Evolutionary conservation across 495 filamentous ascomycete species (phyloP).

Genomic region (Aspergillus panamensis): DNA sequence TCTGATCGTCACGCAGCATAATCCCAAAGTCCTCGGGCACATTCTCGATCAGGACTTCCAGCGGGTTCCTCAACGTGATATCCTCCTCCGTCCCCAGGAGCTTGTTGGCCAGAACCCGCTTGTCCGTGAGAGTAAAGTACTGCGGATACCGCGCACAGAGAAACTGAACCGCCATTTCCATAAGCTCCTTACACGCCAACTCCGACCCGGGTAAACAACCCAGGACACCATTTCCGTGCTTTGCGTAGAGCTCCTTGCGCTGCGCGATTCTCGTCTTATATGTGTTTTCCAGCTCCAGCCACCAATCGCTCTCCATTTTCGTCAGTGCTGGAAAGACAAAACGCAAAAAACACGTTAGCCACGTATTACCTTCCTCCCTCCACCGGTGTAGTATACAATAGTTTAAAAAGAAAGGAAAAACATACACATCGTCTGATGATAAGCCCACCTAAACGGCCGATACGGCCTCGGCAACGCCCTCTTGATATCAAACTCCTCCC

Average conservation of each 20-base stretch:
- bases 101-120: conserved; percentile 62
- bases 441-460: conserved; percentile 81
- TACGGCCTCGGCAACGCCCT: conserved; percentile 67
- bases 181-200: conserved; percentile 79
- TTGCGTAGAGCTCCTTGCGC: conserved; percentile 63
- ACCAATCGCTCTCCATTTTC: conserved; percentile 83
- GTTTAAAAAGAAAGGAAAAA: conserved; percentile 8
- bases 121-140: conserved; percentile 64
- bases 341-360: neutral
- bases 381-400: neutral
- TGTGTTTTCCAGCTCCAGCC: conserved; percentile 82
- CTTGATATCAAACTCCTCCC: conserved; percentile 59
- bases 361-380: neutral
- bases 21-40: conserved; percentile 87
- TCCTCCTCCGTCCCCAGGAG: conserved; percentile 65
- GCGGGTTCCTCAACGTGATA: conserved; percentile 60
- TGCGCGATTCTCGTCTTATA: conserved; percentile 69
- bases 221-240: conserved; percentile 62
- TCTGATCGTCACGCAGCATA: conserved; percentile 66
- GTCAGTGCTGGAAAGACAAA: conserved; percentile 57
- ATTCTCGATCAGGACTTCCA: conserved; percentile 74
- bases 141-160: conserved; percentile 74
- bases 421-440: conserved; percentile 94
- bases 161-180: conserved; percentile 87
- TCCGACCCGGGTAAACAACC: conserved; percentile 73